A percentile compares a stretch with the other conserved stretches of the same genome.
phyloP scores from a whole-genome alignment of 371 early-diverging fungal species.

The Saksenaea vasiformis region DNA sequence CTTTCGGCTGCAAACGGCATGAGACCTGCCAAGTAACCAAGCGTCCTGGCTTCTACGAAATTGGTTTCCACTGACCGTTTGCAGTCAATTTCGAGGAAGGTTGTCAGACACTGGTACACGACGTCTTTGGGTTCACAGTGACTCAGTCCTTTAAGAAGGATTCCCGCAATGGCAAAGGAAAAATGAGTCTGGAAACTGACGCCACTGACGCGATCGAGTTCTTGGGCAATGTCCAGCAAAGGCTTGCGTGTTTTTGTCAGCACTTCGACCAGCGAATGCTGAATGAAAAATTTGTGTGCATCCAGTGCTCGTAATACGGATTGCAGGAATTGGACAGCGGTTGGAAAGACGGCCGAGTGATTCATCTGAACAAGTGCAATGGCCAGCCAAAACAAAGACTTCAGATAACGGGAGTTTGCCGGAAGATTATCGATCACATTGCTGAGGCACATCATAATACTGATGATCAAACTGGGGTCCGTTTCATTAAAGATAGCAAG shows the following conservation, averaged over 20 bases:
- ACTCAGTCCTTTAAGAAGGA: constrained; percentile 65
- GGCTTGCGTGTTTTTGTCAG: constrained; percentile 59
- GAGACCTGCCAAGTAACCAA: constrained; percentile 49
- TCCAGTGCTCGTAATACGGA: constrained; percentile 75
- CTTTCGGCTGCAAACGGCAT: constrained; percentile 51
- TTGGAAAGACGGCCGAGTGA: constrained; percentile 68
- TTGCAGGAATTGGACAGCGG: constrained; percentile 69
- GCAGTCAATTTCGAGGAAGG: constrained; percentile 71
- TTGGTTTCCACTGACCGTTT: constrained; percentile 24
- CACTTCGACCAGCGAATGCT: constrained; percentile 51
- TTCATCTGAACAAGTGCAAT: constrained; percentile 83
- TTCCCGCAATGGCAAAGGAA: constrained; percentile 68
- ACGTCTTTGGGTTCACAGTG: constrained; percentile 48
- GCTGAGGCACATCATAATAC: constrained; percentile 83
- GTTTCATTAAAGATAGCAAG: constrained; percentile 76
- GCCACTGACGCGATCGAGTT: constrained; percentile 58
- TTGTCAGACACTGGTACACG: constrained; percentile 65
- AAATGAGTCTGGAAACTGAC: constrained; percentile 71
- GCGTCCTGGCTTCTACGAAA: constrained; percentile 22
- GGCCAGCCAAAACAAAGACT: constrained; percentile 88
- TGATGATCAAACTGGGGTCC: constrained; percentile 72
- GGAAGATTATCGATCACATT: constrained; percentile 80
- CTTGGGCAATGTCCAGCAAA: constrained; percentile 43
- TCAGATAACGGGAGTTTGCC: constrained; percentile 71
- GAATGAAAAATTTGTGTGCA: constrained; percentile 54